Conservation (phyloP, 106 monocot species). For the Platanthera guangdongensis region DNA sequence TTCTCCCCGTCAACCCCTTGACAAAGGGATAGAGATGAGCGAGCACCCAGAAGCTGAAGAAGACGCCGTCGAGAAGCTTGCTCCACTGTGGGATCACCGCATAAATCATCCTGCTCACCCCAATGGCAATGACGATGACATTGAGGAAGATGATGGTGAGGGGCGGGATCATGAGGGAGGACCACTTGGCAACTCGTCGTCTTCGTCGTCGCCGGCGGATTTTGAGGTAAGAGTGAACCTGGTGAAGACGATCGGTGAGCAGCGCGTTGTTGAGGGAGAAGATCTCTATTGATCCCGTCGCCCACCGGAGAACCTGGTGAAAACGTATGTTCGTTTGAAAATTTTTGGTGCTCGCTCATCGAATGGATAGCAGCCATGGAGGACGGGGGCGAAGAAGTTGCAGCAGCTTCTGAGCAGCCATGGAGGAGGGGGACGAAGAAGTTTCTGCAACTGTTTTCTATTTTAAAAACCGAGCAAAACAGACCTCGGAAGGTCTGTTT, state of each 20-base stretch:
- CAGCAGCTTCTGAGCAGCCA: no score
- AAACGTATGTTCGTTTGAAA: no score
- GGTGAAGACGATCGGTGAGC: no score
- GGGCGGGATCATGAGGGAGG: conserved; percentile 81
- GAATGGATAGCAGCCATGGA: no score
- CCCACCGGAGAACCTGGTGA: conserved; percentile 75
- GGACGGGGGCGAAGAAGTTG: no score
- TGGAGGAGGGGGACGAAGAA: no score
- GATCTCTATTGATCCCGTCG: conserved; percentile 73
- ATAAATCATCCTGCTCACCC: conserved; percentile 51
- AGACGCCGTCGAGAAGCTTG: conserved; percentile 56
- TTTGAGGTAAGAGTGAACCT: conserved; percentile 93
- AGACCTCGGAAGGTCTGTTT: no score
- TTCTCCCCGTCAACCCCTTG: conserved; percentile 87
- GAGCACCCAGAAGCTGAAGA: conserved; percentile 82
- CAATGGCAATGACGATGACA: conserved; percentile 56
- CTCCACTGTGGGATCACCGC: conserved; percentile 58
- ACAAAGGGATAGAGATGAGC: conserved; percentile 94
- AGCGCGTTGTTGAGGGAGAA: conserved; percentile 78
- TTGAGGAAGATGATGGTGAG: conserved; percentile 76
- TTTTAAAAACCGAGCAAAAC: no score
- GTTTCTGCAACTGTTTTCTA: no score
- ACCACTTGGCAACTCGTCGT: conserved; percentile 96
- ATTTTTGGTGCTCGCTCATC: no score
- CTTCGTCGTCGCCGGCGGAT: conserved; percentile 72